Conservation (phyloP, 257 asterid species). For the Nicotiana tabacum region DNA sequence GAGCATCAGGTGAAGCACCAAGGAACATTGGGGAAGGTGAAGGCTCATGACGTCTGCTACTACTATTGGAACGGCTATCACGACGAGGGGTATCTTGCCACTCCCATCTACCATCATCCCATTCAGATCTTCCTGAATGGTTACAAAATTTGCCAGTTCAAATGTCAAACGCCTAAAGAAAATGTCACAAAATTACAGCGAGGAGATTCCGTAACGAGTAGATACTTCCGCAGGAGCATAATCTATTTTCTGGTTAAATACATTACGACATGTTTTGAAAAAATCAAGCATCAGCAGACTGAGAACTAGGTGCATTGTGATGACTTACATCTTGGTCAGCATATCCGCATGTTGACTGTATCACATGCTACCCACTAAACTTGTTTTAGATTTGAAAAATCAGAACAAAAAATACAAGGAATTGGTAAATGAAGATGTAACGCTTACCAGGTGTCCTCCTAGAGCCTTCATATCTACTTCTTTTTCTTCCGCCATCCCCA, state of each 20-base stretch:
- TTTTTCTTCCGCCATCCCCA: conserved; percentile 54
- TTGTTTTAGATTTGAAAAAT: not conserved
- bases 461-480: conserved; percentile 58
- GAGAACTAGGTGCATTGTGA: not conserved
- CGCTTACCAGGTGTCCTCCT: conserved; percentile 65
- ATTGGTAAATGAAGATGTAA: not conserved
- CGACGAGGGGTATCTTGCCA: conserved; percentile 89
- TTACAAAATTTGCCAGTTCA: conserved; percentile 1
- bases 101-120: conserved; percentile 99
- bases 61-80: conserved; percentile 45
- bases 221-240: no score
- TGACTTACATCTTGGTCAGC: not conserved
- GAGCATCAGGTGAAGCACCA: conserved; percentile 93
- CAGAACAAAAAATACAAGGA: not conserved
- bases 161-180: conserved; percentile 10
- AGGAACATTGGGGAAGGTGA: conserved; percentile 79
- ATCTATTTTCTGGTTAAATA: no score
- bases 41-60: conserved; percentile 53
- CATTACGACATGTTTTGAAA: no score
- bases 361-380: not conserved
- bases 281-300: not conserved
- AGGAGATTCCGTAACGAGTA: not conserved
- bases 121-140: conserved; percentile 74
- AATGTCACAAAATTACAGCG: not conserved
- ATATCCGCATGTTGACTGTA: not conserved